Conservation (phyloP, 2,329 filamentous ascomycete genomes). For the Trichoderma sp. region DNA sequence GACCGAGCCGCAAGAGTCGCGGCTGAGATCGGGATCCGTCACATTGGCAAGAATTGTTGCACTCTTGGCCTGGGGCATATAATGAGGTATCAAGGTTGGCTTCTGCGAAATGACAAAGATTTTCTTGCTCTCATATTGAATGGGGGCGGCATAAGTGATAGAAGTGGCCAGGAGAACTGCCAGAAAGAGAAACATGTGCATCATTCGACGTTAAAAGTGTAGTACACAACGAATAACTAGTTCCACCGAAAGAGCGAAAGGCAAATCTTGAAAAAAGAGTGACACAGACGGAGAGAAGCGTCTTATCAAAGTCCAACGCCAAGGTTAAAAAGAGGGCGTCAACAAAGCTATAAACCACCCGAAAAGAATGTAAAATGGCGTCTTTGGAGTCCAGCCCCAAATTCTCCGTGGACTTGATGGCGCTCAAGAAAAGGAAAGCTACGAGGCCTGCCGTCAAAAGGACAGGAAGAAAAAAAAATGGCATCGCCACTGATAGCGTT, state of each 20-base stretch:
- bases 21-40: slow-evolving; percentile 21
- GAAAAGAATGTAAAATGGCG: neutral
- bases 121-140: neutral
- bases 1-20: slow-evolving; percentile 24
- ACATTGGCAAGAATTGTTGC: slow-evolving; percentile 20
- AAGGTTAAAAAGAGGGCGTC: neutral
- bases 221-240: neutral
- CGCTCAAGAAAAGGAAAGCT: neutral
- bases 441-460: neutral
- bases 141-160: neutral
- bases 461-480: slow-evolving; percentile 27
- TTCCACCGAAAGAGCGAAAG: neutral
- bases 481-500: slow-evolving; percentile 46
- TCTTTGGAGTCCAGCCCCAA: slow-evolving; percentile 13
- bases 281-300: neutral
- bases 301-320: neutral
- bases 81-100: neutral
- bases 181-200: neutral
- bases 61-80: slow-evolving; percentile 17
- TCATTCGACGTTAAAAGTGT: neutral
- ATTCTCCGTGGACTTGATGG: neutral
- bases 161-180: neutral
- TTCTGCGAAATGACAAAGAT: neutral
- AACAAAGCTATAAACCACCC: neutral
- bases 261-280: neutral